Evolutionary conservation across 768 basidiomycete genomes (phyloP).

Genomic region (Amanita pallidorosea): DNA sequence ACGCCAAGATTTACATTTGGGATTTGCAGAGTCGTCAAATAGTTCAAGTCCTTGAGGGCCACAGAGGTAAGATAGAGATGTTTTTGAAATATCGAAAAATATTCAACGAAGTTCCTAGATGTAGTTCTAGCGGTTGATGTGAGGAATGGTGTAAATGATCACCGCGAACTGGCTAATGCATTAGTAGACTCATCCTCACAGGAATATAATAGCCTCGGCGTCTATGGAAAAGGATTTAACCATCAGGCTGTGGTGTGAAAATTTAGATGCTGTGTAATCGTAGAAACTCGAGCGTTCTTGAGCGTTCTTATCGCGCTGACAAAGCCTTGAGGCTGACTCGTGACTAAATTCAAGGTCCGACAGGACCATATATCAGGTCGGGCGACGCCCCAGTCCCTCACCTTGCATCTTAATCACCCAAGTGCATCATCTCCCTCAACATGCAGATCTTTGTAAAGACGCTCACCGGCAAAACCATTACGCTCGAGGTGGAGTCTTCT

Average conservation of each 20-base stretch:
- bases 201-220: constrained; percentile 75
- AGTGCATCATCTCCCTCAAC: constrained; percentile 7
- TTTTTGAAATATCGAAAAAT: not conserved
- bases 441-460: constrained; percentile 9
- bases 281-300: not conserved
- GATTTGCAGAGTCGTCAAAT: constrained; percentile 76
- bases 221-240: constrained; percentile 82
- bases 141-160: constrained; percentile 12
- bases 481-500: constrained; percentile 5
- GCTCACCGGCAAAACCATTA: constrained; percentile 6
- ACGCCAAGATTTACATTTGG: constrained; percentile 82
- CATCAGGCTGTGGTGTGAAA: constrained; percentile 79
- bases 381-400: constrained; percentile 5
- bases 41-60: constrained; percentile 66
- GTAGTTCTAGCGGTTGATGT: constrained; percentile 76
- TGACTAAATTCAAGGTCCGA: constrained; percentile 28
- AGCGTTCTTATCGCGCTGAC: not conserved
- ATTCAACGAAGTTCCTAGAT: constrained; percentile 20
- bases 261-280: not conserved
- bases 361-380: constrained; percentile 16
- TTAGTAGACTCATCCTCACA: constrained; percentile 66
- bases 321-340: not conserved
- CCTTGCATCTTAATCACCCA: constrained; percentile 3
- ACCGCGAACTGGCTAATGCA: not conserved
- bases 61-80: constrained; percentile 48